These are phyloP conservation scores for Remersonia thermophila DNA, from an alignment of 2,329 filamentous ascomycete species.

Conservation along the genomic window DNA sequence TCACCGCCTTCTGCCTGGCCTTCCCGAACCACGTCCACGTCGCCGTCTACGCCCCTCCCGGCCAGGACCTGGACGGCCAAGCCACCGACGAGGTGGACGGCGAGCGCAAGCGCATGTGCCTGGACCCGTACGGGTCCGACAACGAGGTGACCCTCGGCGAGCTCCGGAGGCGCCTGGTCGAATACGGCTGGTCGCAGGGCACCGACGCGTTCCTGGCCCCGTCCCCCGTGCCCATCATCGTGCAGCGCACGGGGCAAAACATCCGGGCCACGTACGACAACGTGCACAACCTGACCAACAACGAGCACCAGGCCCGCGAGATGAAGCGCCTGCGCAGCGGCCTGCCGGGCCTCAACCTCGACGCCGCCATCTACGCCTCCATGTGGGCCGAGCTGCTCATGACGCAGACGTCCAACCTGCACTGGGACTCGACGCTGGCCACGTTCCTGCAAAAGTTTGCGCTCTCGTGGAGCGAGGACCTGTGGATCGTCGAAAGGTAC, in stretches of 20 bases:
- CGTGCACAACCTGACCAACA: constrained; percentile 30
- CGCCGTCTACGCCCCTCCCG: constrained; percentile 52
- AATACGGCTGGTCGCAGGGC: constrained; percentile 31
- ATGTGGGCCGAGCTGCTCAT: constrained; percentile 59
- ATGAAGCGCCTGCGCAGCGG: constrained; percentile 29
- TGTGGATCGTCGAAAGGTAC: constrained; percentile 56
- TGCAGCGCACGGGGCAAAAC: constrained; percentile 66
- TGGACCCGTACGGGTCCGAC: constrained; percentile 67
- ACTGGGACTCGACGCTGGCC: constrained; percentile 50
- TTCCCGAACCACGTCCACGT: constrained; percentile 80
- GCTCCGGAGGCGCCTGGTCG: constrained; percentile 47
- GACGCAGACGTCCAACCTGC: constrained; percentile 31
- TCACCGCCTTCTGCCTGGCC: constrained; percentile 67
- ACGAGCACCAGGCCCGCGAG: constrained; percentile 26
- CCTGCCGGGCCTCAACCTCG: constrained; percentile 43
- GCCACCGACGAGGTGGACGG: constrained; percentile 4
- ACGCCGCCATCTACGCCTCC: constrained; percentile 55
- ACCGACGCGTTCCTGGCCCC: constrained; percentile 46
- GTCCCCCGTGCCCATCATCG: constrained; percentile 53
- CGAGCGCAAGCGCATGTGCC: constrained; percentile 51
- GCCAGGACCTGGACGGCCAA: constrained; percentile 45
- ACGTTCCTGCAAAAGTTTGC: constrained; percentile 53
- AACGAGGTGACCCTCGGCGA: constrained; percentile 50
- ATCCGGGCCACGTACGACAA: constrained; percentile 54
- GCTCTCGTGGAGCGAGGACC: constrained; percentile 57